Evolutionary conservation across 2,329 filamentous ascomycete genomes (phyloP), one percentile per base, ranked within the genome.

Genomic region (Botrytis elliptica): DNA sequence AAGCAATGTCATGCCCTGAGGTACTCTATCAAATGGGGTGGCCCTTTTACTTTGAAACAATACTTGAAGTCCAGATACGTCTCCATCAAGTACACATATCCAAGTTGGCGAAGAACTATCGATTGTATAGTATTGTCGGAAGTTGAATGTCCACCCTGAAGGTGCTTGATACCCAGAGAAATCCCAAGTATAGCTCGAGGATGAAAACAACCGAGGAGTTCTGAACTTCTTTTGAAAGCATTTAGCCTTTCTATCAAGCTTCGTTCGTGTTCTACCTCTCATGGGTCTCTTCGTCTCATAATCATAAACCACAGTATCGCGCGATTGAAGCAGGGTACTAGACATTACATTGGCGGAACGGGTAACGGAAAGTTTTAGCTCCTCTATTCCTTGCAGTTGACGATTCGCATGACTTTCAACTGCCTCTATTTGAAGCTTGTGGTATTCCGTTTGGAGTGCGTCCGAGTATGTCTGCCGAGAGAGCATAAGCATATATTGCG

Each of bases 41-140:
- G 49, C 49, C 5, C 4, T 55, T n/a, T 55, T 55, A 0, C 25
- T 55, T 25, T 55, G 4, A 0, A 55, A 55, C 0, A 55, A 16
- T n/a, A n/a, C 5, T 0, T 55, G 49, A 0, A 55, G 25, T 8
- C 49, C 25, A 4, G 25, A 55, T 3, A 55, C 0, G 3, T 55
- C 49, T 25, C 49, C 12, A 3, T 0, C 0, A 7, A 0, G 0
- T n/a, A 52, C 4, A n/a, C 0, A 52, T 52, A 0, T 1, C 25
- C 10, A 52, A n/a, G 25, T 7, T 0, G 1, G 1, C 25, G 49
- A 52, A 14, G 6, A 0, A 25, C 1, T 0, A 0, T 12, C 1
- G 12, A 52, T 0, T n/a, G 49, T 52, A 3, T 52, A 52, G 0
- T 55, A 55, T 55, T 55, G 49, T 16, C 49, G 25, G 49, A 55